Evolutionary conservation across 148 eudicot species (phyloP).

Genomic region (Linanthus parryae): DNA sequence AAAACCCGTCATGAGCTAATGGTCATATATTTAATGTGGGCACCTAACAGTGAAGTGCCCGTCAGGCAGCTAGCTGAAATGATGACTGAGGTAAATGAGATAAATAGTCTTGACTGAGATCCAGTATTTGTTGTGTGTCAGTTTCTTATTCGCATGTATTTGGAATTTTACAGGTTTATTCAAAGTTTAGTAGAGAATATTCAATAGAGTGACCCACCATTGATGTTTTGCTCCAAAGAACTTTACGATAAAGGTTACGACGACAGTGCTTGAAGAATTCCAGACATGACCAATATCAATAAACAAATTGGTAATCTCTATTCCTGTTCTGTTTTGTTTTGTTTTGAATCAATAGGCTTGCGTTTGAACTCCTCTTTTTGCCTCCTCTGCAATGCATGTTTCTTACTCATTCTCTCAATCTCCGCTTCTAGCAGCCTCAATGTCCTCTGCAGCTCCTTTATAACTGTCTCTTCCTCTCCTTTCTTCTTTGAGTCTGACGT

Average conservation of each 20-base stretch:
- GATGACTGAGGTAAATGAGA: conserved; percentile 92
- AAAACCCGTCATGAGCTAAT: conserved; percentile 92
- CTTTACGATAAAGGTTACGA: conserved; percentile 94
- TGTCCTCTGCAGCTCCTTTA: conserved; percentile 47
- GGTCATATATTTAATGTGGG: conserved; percentile 98
- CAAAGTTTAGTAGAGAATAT: conserved; percentile 82
- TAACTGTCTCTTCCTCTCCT: conserved; percentile 37
- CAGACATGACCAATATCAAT: conserved; percentile 98
- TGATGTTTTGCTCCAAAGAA: conserved; percentile 87
- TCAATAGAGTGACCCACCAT: conserved; percentile 68
- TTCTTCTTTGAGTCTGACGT: conserved; percentile 59
- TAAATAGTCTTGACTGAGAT: too few species aligned
- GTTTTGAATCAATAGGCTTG: too few species aligned
- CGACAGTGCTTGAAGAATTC: conserved; percentile 97
- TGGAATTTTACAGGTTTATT: conserved; percentile 51
- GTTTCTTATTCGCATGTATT: neutral
- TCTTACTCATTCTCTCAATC: conserved; percentile 61
- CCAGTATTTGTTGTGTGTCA: too few species aligned
- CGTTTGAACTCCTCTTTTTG: conserved; percentile 59
- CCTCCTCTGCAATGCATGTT: too few species aligned
- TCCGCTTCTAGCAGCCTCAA: conserved; percentile 51
- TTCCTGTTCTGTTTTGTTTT: neutral
- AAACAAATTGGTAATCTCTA: conserved; percentile 67
- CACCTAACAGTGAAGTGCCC: conserved; percentile 96
- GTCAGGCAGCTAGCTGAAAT: conserved; percentile 98